Conservation (phyloP, 345 rosid genomes). For the Gossypium longicalyx region DNA sequence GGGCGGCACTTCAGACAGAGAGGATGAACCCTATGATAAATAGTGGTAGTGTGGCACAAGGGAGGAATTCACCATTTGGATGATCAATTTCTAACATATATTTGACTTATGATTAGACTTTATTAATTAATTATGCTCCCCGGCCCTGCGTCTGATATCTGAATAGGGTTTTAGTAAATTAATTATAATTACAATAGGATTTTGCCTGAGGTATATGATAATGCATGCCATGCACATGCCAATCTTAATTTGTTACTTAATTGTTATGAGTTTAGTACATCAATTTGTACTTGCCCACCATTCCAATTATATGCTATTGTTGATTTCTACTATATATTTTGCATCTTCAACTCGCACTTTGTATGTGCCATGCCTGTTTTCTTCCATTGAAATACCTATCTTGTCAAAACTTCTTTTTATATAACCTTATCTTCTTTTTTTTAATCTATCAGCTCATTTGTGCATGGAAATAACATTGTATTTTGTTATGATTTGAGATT, state of each 20-base stretch:
- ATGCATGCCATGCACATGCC: slow-evolving; percentile 24
- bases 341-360: no score
- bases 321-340: not conserved
- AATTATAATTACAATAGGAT: slow-evolving; percentile 20
- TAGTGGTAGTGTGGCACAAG: slow-evolving; percentile 42
- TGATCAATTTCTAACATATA: slow-evolving; percentile 20
- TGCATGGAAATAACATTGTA: no score
- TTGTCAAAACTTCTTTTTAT: no score
- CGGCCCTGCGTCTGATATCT: slow-evolving; percentile 1
- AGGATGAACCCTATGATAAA: slow-evolving; percentile 55
- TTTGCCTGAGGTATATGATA: slow-evolving; percentile 19
- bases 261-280: slow-evolving; percentile 14
- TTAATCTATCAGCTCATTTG: not conserved
- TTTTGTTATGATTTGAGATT: no score
- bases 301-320: not conserved
- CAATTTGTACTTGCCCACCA: slow-evolving; percentile 11
- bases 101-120: slow-evolving; percentile 7
- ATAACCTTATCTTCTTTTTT: no score
- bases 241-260: slow-evolving; percentile 5
- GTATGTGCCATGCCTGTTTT: no score
- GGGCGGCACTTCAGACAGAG: slow-evolving; percentile 44
- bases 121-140: slow-evolving; percentile 12
- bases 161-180: slow-evolving; percentile 25
- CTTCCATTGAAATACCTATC: no score
- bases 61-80: slow-evolving; percentile 59